These are phyloP conservation scores for Glycine soja DNA, from an alignment of 306 rosid species.

Conservation along the genomic window DNA sequence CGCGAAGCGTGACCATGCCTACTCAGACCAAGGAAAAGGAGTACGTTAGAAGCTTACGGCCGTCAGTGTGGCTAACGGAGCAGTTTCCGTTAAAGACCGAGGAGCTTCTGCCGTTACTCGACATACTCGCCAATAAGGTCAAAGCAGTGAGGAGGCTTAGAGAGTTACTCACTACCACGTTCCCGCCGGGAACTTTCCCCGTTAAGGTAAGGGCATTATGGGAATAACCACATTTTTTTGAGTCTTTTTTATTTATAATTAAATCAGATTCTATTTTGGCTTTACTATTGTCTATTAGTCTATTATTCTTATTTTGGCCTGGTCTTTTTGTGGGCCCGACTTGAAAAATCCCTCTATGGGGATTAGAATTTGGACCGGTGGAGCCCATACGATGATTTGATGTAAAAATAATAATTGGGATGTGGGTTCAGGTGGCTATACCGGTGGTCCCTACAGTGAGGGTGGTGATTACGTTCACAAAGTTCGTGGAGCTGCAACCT, in stretches of 20 bases:
- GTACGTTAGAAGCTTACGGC: slow-evolving; percentile 71
- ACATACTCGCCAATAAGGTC: slow-evolving; percentile 82
- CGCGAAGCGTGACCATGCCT: slow-evolving; percentile 46
- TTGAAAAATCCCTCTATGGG: background rate
- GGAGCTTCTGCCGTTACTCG: slow-evolving; percentile 84
- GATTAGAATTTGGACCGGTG: background rate
- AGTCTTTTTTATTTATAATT: background rate
- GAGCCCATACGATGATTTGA: too few relatives aligned
- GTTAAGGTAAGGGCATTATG: slow-evolving; percentile 71
- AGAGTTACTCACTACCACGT: slow-evolving; percentile 85
- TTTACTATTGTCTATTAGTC: too few relatives aligned
- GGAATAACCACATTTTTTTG: background rate
- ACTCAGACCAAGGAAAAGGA: slow-evolving; percentile 69
- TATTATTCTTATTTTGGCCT: too few relatives aligned
- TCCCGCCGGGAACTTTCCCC: slow-evolving; percentile 88
- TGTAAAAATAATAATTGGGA: too few relatives aligned
- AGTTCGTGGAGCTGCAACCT: slow-evolving; percentile 84
- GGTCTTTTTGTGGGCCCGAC: too few relatives aligned
- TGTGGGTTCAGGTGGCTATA: slow-evolving; percentile 70
- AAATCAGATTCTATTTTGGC: too few relatives aligned
- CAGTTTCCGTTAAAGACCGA: slow-evolving; percentile 88
- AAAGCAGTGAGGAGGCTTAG: slow-evolving; percentile 86
- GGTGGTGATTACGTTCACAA: slow-evolving; percentile 89
- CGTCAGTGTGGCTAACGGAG: slow-evolving; percentile 89
- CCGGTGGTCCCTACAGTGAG: slow-evolving; percentile 95